phyloP scores from a whole-genome alignment of 306 rosid species.

The Lupinus albus region DNA sequence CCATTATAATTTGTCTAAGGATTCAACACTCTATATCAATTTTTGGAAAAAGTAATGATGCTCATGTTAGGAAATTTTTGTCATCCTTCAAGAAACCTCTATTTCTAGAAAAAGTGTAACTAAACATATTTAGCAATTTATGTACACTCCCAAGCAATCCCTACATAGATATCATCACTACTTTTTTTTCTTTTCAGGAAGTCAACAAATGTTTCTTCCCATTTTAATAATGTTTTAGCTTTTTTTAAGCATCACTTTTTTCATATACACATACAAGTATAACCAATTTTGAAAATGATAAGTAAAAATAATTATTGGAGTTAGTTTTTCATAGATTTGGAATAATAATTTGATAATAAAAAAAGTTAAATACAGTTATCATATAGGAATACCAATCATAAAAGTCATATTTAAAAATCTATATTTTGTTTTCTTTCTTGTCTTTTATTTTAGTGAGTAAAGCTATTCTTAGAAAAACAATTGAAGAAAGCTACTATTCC shows the following conservation, averaged over 20 bases:
- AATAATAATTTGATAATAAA: neutral
- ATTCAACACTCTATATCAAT: slow-evolving; percentile 42
- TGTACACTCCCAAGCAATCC: slow-evolving; percentile 71
- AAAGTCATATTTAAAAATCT: too few species aligned
- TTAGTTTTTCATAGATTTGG: neutral
- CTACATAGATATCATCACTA: neutral
- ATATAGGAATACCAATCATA: neutral
- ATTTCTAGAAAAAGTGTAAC: slow-evolving; percentile 51
- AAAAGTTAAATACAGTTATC: neutral
- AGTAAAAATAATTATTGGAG: neutral
- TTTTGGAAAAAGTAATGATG: slow-evolving; percentile 48
- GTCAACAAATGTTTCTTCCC: slow-evolving; percentile 36
- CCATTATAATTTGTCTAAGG: slow-evolving; percentile 44
- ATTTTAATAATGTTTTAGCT: neutral
- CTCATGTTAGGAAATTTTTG: slow-evolving; percentile 56
- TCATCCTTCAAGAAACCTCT: slow-evolving; percentile 71
- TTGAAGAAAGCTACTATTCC: neutral
- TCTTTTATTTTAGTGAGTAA: neutral
- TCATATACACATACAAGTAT: neutral
- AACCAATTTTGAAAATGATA: neutral
- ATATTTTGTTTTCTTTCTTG: too few species aligned
- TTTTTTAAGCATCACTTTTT: neutral
- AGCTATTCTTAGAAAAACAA: neutral
- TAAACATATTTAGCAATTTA: slow-evolving; percentile 48
- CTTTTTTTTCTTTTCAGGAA: neutral